Conservation (phyloP, 1,139 yeast genomes). For the Eremothecium gossypii region DNA sequence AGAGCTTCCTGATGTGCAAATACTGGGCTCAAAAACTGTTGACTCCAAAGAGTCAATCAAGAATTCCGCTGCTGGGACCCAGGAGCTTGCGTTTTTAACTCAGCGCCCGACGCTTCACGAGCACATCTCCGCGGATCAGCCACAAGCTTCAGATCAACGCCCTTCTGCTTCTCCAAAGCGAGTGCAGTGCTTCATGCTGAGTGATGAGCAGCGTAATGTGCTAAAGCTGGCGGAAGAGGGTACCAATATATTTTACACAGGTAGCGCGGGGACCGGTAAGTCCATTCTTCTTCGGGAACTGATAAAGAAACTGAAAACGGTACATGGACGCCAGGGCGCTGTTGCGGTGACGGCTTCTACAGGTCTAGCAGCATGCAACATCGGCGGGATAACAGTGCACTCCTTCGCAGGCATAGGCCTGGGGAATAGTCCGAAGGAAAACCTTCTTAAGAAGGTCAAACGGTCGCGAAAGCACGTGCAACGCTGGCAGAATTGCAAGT, state of each 20-base stretch:
- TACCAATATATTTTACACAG: constrained; percentile 70
- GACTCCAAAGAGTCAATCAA: too few relatives aligned
- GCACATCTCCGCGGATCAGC: constrained; percentile 8
- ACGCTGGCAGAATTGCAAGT: constrained; percentile 58
- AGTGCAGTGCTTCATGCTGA: constrained; percentile 36
- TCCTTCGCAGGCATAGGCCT: constrained; percentile 82
- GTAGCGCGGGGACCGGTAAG: constrained; percentile 96
- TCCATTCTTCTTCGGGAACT: constrained; percentile 66
- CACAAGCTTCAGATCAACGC: constrained; percentile 8
- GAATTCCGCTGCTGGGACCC: neutral
- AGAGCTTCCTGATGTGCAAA: too few relatives aligned
- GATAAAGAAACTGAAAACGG: constrained; percentile 47
- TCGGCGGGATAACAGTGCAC: constrained; percentile 81
- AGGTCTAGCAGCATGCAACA: constrained; percentile 85
- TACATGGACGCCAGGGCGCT: constrained; percentile 36
- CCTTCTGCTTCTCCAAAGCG: constrained; percentile 17
- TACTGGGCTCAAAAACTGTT: too few relatives aligned
- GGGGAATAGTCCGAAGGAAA: constrained; percentile 41
- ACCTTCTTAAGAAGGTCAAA: constrained; percentile 46
- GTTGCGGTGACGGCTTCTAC: constrained; percentile 90
- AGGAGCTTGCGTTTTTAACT: constrained; percentile 13
- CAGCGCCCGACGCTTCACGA: constrained; percentile 7
- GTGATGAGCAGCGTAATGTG: constrained; percentile 65
- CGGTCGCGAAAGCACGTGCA: constrained; percentile 42
- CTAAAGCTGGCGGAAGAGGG: constrained; percentile 57